A percentile compares a stretch with the other conserved stretches of the same genome.
Conservation (phyloP, 768 basidiomycete species). For the Gymnopilus junonius region DNA sequence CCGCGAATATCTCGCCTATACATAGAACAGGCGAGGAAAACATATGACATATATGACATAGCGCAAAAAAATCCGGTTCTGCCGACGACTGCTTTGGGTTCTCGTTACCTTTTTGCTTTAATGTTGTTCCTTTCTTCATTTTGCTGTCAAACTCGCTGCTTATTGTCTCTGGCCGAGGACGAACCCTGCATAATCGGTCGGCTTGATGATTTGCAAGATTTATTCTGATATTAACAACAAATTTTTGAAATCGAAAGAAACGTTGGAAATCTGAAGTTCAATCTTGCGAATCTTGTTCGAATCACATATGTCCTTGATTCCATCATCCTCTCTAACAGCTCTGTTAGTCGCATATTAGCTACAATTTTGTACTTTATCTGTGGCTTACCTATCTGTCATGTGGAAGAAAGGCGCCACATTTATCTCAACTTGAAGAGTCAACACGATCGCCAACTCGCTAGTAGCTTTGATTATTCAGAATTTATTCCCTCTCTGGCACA, state of each 20-base stretch:
- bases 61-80: neutral
- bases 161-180: neutral
- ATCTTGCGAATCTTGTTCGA: no score
- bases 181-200: neutral
- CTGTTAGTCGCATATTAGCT: no score
- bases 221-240: neutral
- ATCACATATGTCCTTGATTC: no score
- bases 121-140: neutral
- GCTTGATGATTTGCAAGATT: neutral
- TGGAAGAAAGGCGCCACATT: no score
- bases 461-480: no score
- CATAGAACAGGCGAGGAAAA: neutral
- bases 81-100: neutral
- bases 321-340: no score
- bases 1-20: neutral
- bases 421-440: no score
- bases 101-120: neutral
- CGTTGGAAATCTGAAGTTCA: neutral
- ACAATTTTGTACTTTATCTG: no score
- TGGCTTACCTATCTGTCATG: no score
- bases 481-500: no score
- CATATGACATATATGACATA: no score
- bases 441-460: no score
- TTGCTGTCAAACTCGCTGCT: neutral
- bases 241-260: neutral